Percentiles rank a stretch among this genome's conserved stretches.
These are phyloP conservation scores for Mimosa bimucronata DNA, from an alignment of 306 rosid genomes.

Conservation along the genomic window DNA sequence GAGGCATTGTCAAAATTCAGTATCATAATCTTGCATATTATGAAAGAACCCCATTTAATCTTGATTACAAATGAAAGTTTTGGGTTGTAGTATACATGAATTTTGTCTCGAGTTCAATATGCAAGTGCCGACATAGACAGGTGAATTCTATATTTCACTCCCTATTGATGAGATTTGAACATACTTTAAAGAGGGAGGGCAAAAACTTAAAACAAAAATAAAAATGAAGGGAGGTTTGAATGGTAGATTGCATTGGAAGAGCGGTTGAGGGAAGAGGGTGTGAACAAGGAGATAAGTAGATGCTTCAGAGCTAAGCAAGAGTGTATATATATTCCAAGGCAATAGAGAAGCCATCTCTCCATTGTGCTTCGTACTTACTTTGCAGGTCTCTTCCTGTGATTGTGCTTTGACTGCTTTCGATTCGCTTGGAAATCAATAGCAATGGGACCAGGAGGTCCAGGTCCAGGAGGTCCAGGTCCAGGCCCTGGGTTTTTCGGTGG, in stretches of 20 bases:
- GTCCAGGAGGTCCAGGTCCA: constrained; percentile 31
- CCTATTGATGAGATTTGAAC: not conserved
- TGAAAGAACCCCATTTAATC: not conserved
- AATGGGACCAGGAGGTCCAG: constrained; percentile 38
- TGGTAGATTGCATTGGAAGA: constrained; percentile 48
- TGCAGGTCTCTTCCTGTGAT: not conserved
- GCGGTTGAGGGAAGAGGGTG: constrained; percentile 34
- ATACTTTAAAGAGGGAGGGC: not conserved
- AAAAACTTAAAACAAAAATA: not conserved
- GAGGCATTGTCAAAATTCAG: not conserved
- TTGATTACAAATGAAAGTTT: not conserved
- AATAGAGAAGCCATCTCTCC: constrained; percentile 1
- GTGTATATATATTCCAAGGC: constrained; percentile 29
- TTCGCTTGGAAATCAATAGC: not conserved
- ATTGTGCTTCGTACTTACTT: not conserved
- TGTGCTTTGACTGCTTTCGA: not conserved
- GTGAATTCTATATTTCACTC: not conserved
- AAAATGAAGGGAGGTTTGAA: constrained; percentile 34
- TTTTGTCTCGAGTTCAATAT: not conserved
- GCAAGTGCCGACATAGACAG: not conserved
- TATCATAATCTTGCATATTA: not conserved
- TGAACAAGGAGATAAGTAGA: constrained; percentile 2
- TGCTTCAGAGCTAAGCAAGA: constrained; percentile 38
- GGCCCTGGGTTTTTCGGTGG: constrained; percentile 49
- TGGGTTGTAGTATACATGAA: not conserved